A percentile compares a stretch with the other conserved stretches of the same genome.
These are phyloP conservation scores for Penicillium sp. DNA, from an alignment of 2,329 filamentous ascomycete species.

Conservation along the genomic window DNA sequence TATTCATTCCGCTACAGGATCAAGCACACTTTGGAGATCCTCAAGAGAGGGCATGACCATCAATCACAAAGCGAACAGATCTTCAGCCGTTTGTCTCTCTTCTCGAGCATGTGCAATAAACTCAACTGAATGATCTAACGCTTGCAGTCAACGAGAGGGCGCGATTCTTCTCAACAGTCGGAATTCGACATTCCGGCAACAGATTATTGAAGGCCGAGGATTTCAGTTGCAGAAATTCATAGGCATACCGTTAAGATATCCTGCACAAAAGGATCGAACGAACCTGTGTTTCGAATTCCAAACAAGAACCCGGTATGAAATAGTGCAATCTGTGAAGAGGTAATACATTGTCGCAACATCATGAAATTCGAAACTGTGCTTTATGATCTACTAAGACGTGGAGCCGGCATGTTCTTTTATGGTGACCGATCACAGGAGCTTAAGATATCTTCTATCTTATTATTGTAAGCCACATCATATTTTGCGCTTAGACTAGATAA, in stretches of 20 bases:
- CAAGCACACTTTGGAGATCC: neutral
- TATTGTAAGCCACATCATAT: conserved; percentile 44
- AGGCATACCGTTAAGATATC: neutral
- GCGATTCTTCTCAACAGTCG: no score
- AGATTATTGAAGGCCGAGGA: neutral
- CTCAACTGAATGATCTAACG: neutral
- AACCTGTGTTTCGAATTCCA: neutral
- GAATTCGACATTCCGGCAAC: no score
- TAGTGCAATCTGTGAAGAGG: neutral
- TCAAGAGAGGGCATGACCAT: neutral
- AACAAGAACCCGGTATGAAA: neutral
- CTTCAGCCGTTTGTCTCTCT: neutral
- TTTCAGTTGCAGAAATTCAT: neutral
- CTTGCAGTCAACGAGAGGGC: neutral
- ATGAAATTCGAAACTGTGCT: no score
- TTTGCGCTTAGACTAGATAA: conserved; percentile 38
- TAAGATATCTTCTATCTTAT: no score
- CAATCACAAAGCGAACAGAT: neutral
- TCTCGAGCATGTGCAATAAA: neutral
- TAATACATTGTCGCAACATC: no score
- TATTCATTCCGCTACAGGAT: neutral
- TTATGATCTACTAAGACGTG: no score
- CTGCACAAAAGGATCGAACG: neutral
- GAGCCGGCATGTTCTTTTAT: no score
- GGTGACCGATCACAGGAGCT: no score